Evolutionary conservation across 768 basidiomycete genomes (phyloP), one percentile per base, ranked within the genome.

Genomic region (Floccularia luteovirens): DNA sequence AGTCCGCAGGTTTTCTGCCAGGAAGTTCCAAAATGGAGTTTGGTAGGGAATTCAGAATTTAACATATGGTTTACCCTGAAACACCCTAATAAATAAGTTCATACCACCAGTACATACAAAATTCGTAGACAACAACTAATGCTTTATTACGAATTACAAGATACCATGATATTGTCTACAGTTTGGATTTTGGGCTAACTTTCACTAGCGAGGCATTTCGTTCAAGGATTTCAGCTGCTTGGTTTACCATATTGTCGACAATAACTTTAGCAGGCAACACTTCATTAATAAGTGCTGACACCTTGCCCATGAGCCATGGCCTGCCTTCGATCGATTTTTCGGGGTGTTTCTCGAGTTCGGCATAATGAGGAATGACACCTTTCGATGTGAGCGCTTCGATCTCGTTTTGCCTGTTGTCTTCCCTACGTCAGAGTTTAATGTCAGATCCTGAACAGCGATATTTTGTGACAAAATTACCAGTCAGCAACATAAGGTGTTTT

Each of bases 401-500:
- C 69, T 93, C 90, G 3, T 61, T 71, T 56, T 79, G 75, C 22
- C 85, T 70, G 60, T 88, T 88, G 49, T 68, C 71, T 52, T 90
- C 80, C 87, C 84, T 85, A 34, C 11, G n/a, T n/a, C n/a, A n/a
- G 38, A 14, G 1, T 7, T 19, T 8, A 34, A 17, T 34, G 32
- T 34, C 7, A 34, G 20, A 12, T 34, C 8, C 7, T 14, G 32
- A 34, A 6, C 8, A 34, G 20, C n/a, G 14, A 14, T 28, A 28
- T 7, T 4, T 23, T 23, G 22, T 42, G 21, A 19, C 37, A 23
- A 22, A 62, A 70, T 31, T 50, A 84, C 87, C 90, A 91, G 47
- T 90, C 79, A 12, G 79, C 79, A 44, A 94, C 75, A 56, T 90
- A 96, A 13, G 85, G 77, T 2, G 89, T 91, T 57, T 80, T 78